These are phyloP conservation scores for Phytopythium cucurbitacearum DNA, from an alignment of 352 stramenopile species.

Conservation along the genomic window DNA sequence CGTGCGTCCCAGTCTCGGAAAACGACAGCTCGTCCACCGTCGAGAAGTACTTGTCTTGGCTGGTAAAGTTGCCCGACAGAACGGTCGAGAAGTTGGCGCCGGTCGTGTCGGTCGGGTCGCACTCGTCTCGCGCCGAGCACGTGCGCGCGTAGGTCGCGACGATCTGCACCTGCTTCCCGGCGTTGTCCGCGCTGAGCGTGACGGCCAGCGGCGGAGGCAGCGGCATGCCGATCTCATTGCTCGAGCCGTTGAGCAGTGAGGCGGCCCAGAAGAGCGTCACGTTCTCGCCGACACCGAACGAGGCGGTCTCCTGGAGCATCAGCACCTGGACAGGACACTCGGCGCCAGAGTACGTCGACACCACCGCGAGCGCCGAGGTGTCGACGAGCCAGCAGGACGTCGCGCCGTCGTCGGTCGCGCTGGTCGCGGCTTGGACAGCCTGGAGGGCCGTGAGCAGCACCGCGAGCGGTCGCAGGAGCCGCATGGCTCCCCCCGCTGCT, in stretches of 20 bases:
- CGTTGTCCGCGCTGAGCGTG: conserved; percentile 26
- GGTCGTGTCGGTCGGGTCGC: conserved; percentile 22
- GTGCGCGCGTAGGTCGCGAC: conserved; percentile 35
- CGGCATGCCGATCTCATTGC: conserved; percentile 42
- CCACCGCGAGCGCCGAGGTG: conserved; percentile 10
- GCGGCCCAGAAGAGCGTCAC: conserved; percentile 44
- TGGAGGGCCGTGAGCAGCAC: conserved; percentile 7
- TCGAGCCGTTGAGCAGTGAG: conserved; percentile 18
- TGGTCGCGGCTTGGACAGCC: neutral
- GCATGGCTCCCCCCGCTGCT: conserved; percentile 8
- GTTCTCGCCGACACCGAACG: conserved; percentile 32
- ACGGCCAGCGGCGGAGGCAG: conserved; percentile 26
- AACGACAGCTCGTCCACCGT: conserved; percentile 32
- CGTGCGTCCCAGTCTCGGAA: conserved; percentile 26
- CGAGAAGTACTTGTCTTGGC: conserved; percentile 27
- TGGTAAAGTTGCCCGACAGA: conserved; percentile 45
- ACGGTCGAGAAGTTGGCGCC: conserved; percentile 14
- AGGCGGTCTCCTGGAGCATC: conserved; percentile 22
- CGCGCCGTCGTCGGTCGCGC: neutral
- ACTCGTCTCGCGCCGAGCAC: conserved; percentile 25
- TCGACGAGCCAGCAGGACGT: conserved; percentile 41
- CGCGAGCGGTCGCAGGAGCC: conserved; percentile 6
- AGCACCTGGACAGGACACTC: conserved; percentile 29
- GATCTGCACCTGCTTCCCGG: conserved; percentile 33
- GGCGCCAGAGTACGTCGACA: conserved; percentile 16